phyloP scores from a whole-genome alignment of 2,329 filamentous ascomycete species.

The Xylaria sp. region DNA sequence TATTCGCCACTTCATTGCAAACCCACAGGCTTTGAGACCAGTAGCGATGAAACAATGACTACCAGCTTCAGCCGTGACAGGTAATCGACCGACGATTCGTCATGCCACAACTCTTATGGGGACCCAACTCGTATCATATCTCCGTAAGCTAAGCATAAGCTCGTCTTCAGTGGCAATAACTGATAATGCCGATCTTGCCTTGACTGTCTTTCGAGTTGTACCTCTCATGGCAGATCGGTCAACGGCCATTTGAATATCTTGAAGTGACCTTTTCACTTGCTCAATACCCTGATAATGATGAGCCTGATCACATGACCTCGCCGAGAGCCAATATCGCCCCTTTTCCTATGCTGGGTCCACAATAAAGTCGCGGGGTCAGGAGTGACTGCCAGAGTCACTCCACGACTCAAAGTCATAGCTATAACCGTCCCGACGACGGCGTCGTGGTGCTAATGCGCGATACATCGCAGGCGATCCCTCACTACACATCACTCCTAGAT shows the following conservation, averaged over 20 bases:
- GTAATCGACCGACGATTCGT: no score
- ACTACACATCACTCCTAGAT: constrained; percentile 73
- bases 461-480: constrained; percentile 66
- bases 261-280: no score
- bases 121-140: no score
- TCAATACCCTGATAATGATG: no score
- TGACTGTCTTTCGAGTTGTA: no score
- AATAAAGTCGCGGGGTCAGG: neutral
- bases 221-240: no score
- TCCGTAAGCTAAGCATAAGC: no score
- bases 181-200: no score
- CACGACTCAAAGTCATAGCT: constrained; percentile 29
- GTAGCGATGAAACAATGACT: neutral
- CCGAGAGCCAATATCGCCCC: neutral
- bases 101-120: no score
- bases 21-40: neutral
- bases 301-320: neutral
- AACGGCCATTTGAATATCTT: no score
- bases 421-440: constrained; percentile 53
- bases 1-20: constrained; percentile 1
- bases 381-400: constrained; percentile 28
- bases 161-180: no score
- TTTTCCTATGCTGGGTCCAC: neutral
- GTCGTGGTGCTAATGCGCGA: constrained; percentile 79
- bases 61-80: no score